These are phyloP conservation scores for Pelargonium australe DNA, from an alignment of 441 rosid species.

Conservation along the genomic window DNA sequence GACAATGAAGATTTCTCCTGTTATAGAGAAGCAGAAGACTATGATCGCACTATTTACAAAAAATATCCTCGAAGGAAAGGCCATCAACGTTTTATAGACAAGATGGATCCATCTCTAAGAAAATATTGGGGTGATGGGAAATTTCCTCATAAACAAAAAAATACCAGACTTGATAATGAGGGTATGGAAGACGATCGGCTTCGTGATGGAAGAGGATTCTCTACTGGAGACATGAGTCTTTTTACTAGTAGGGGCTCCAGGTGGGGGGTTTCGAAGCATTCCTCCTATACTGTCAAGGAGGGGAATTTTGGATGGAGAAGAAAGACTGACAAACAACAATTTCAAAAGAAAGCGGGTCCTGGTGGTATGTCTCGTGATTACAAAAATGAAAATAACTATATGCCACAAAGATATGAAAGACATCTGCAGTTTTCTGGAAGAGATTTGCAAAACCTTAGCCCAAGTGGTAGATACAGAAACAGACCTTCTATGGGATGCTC, in stretches of 20 bases:
- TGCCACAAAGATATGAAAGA: conserved; percentile 25
- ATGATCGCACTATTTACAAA: conserved; percentile 18
- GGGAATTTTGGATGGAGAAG: conserved; percentile 26
- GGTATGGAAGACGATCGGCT: conserved; percentile 23
- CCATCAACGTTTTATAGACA: conserved; percentile 26
- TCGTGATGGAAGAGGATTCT: conserved; percentile 21
- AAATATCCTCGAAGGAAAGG: conserved; percentile 19
- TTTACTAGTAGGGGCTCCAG: conserved; percentile 25
- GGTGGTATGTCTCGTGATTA: conserved; percentile 24
- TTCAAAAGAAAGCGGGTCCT: conserved; percentile 24
- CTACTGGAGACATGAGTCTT: conserved; percentile 25
- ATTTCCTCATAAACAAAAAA: conserved; percentile 26
- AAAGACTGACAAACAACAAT: conserved; percentile 21
- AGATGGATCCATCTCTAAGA: conserved; percentile 22
- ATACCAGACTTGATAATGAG: conserved; percentile 19
- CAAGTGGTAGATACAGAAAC: conserved; percentile 26
- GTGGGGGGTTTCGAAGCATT: conserved; percentile 23
- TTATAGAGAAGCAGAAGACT: conserved; percentile 21
- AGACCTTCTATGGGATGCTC: conserved; percentile 29
- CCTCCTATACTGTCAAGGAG: conserved; percentile 20
- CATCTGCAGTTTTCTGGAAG: conserved; percentile 28
- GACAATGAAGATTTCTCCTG: conserved; percentile 24
- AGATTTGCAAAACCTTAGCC: conserved; percentile 23
- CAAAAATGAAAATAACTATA: conserved; percentile 23
- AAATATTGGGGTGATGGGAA: conserved; percentile 27